Evolutionary conservation across 768 basidiomycete species (phyloP).

Genomic region (Rhizopogon rudus): DNA sequence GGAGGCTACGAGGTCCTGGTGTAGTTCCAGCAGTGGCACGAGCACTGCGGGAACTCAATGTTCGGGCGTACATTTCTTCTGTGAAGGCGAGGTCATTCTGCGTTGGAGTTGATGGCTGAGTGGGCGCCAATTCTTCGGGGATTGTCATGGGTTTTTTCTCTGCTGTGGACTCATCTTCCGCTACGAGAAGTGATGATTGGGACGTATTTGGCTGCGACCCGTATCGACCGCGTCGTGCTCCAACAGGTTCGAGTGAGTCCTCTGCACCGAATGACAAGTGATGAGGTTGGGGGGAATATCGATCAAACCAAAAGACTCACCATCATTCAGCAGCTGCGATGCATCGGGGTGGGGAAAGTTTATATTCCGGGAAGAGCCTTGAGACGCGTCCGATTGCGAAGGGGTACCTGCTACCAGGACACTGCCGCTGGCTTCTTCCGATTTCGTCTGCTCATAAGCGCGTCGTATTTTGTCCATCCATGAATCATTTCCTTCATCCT

Average conservation of each 20-base stretch:
- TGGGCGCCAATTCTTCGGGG: background rate
- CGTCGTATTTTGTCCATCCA: background rate
- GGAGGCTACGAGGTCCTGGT: background rate
- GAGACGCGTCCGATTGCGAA: slow-evolving; percentile 31
- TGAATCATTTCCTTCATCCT: slow-evolving; percentile 2
- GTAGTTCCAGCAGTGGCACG: background rate
- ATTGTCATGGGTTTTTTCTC: background rate
- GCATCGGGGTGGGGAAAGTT: slow-evolving; percentile 20
- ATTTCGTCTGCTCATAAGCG: slow-evolving; percentile 4
- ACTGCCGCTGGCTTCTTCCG: slow-evolving; percentile 10
- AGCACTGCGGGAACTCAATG: background rate
- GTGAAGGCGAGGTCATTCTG: background rate
- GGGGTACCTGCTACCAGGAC: slow-evolving; percentile 55
- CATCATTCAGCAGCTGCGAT: background rate
- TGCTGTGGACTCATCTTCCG: background rate
- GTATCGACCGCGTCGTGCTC: background rate
- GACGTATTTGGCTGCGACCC: background rate
- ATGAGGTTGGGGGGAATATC: background rate
- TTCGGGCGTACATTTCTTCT: background rate
- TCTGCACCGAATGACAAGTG: background rate
- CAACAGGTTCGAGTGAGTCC: background rate
- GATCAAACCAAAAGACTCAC: background rate
- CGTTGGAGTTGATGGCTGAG: background rate
- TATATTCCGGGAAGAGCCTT: slow-evolving; percentile 16
- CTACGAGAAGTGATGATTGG: background rate